Percentiles rank a stretch among this genome's conserved stretches.
Evolutionary conservation across 495 filamentous ascomycete species (phyloP).

Genomic region (Xylaria bambusicola): DNA sequence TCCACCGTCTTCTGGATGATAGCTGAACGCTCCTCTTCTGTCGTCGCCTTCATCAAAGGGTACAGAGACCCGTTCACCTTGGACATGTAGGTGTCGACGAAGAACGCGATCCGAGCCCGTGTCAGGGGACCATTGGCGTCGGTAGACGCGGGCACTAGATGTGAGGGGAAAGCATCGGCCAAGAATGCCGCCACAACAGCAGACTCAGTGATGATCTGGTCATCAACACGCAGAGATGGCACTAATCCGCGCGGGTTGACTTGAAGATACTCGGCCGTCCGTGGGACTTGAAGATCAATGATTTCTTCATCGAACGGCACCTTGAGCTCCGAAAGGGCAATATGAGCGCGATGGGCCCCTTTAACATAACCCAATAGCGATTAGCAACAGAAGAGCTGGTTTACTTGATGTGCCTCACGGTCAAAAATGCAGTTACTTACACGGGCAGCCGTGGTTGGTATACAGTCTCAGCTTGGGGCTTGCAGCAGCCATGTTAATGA

Average conservation of each 20-base stretch:
- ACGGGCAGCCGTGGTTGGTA: conserved; percentile 77
- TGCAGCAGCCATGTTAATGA: conserved; percentile 32
- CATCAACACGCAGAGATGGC: conserved; percentile 69
- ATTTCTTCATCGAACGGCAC: conserved; percentile 77
- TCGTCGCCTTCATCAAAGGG: conserved; percentile 41
- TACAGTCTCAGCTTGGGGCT: conserved; percentile 59
- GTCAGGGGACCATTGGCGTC: conserved; percentile 44
- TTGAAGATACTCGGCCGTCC: conserved; percentile 80
- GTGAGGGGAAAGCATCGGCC: conserved; percentile 51
- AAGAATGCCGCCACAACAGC: conserved; percentile 78
- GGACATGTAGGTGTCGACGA: conserved; percentile 70
- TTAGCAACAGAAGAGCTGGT: not conserved
- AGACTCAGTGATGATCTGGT: conserved; percentile 71
- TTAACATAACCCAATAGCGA: not conserved
- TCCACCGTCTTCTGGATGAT: conserved; percentile 50
- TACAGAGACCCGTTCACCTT: conserved; percentile 59
- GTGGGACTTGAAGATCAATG: conserved; percentile 71
- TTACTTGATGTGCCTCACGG: not conserved
- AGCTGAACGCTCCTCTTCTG: conserved; percentile 40
- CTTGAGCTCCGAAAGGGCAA: conserved; percentile 70
- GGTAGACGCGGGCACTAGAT: conserved; percentile 52
- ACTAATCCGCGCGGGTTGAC: conserved; percentile 87
- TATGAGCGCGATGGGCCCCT: conserved; percentile 79
- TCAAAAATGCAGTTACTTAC: conserved; percentile 23
- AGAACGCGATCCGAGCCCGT: conserved; percentile 73